phyloP scores from a whole-genome alignment of 2,329 filamentous ascomycete genomes.

The Penicillium sp. region DNA sequence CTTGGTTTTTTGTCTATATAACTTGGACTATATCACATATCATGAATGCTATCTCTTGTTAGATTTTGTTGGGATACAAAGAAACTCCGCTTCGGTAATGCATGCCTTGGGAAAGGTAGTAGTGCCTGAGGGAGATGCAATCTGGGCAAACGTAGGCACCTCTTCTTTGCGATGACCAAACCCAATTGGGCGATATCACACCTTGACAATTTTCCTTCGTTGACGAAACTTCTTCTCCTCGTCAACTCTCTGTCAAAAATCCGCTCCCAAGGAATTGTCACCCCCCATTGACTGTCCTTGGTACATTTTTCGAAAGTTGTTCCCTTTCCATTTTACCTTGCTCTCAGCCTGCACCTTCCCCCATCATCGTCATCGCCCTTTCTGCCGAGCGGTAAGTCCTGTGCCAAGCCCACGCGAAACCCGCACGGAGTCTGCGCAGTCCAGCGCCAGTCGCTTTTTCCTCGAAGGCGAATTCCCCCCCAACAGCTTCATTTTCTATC shows the following conservation, averaged over 20 bases:
- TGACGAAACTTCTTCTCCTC: too few species aligned
- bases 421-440: conserved; percentile 26
- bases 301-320: neutral
- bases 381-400: conserved; percentile 27
- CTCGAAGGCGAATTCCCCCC: conserved; percentile 28
- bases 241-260: too few species aligned
- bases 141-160: neutral
- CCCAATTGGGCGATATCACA: neutral
- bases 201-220: neutral
- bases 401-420: conserved; percentile 29
- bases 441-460: conserved; percentile 30
- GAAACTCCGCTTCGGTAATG: neutral
- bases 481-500: conserved; percentile 25
- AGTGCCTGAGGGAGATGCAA: neutral
- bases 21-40: neutral
- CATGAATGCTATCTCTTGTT: conserved; percentile 5
- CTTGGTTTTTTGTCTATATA: neutral
- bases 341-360: neutral
- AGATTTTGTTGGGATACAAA: neutral
- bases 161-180: neutral
- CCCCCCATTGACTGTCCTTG: neutral
- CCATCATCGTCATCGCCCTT: conserved; percentile 7
- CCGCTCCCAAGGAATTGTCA: neutral
- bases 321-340: too few species aligned
- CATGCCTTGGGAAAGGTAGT: neutral